Percentiles rank a stretch among this genome's conserved stretches.
Conservation (phyloP, 441 rosid species). For the Gossypium gossypioides region DNA sequence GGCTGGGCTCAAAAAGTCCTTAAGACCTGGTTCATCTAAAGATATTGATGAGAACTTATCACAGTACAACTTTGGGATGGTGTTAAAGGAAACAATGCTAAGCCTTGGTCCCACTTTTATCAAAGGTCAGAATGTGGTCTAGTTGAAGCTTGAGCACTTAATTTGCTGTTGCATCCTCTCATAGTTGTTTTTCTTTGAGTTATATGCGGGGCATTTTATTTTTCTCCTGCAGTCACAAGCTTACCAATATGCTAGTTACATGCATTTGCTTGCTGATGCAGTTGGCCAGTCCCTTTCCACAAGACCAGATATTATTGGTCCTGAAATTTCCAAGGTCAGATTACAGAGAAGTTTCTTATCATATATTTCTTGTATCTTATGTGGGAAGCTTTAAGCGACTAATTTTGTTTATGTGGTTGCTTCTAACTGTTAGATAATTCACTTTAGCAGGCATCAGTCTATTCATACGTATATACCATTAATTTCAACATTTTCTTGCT, state of each 20-base stretch:
- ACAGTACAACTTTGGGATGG: slow-evolving; percentile 58
- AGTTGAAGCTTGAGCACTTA: slow-evolving; percentile 9
- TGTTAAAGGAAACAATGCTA: slow-evolving; percentile 76
- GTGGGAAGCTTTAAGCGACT: not conserved
- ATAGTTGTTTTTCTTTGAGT: slow-evolving; percentile 18
- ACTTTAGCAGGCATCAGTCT: not conserved
- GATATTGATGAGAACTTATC: slow-evolving; percentile 34
- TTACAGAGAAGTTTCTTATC: slow-evolving; percentile 10
- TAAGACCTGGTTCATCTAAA: slow-evolving; percentile 27
- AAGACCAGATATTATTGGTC: slow-evolving; percentile 84
- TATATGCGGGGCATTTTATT: slow-evolving; percentile 27
- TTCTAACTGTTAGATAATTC: not conserved
- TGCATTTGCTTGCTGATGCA: slow-evolving; percentile 52
- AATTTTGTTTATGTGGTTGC: not conserved
- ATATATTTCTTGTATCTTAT: not conserved
- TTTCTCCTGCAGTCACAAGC: slow-evolving; percentile 30
- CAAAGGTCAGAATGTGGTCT: slow-evolving; percentile 51
- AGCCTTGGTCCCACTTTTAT: slow-evolving; percentile 89
- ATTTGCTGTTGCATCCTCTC: slow-evolving; percentile 1
- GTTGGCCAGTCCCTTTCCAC: slow-evolving; percentile 97
- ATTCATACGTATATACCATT: not conserved
- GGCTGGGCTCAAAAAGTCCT: slow-evolving; percentile 28
- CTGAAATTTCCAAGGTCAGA: slow-evolving; percentile 83
- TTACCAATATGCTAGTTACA: slow-evolving; percentile 27
- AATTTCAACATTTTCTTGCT: not conserved